A percentile compares a stretch with the other conserved stretches of the same genome.
Evolutionary conservation across 139 green algal species (phyloP).

Genomic region (Desmodesmus armatus): DNA sequence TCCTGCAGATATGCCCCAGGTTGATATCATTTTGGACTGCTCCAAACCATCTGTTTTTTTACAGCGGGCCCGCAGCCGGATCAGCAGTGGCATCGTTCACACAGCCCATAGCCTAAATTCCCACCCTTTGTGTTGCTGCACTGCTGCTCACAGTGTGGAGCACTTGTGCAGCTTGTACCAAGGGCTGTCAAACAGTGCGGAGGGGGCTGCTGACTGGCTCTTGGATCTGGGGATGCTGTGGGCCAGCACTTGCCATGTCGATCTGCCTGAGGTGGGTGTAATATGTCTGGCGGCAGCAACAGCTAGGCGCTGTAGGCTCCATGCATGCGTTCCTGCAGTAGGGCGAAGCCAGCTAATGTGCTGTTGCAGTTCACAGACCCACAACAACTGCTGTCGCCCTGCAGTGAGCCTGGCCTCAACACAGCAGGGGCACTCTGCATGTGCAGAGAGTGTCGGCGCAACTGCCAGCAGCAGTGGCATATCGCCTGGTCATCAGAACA

Average conservation of each 20-base stretch:
- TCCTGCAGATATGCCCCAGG: background rate
- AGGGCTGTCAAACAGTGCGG: background rate
- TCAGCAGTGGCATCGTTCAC: background rate
- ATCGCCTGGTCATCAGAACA: too few relatives aligned
- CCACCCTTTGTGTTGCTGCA: background rate
- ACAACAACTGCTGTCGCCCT: too few relatives aligned
- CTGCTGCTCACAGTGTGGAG: background rate
- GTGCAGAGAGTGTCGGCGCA: too few relatives aligned
- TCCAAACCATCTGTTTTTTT: background rate
- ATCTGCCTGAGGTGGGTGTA: background rate
- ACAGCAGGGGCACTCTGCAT: too few relatives aligned
- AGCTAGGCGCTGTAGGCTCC: too few relatives aligned
- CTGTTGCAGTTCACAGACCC: too few relatives aligned
- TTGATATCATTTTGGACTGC: background rate
- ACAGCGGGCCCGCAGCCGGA: background rate
- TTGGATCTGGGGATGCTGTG: background rate
- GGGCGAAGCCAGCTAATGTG: too few relatives aligned
- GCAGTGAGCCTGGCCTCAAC: too few relatives aligned
- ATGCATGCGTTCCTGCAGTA: too few relatives aligned
- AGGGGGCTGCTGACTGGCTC: slow-evolving; percentile 9
- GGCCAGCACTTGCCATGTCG: slow-evolving; percentile 15
- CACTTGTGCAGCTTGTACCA: background rate
- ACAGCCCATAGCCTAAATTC: background rate
- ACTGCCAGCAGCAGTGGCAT: too few relatives aligned
- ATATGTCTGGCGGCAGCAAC: too few relatives aligned